Conservation (phyloP, 352 stramenopile species). For the Globisporangium rhizosaccharum region DNA sequence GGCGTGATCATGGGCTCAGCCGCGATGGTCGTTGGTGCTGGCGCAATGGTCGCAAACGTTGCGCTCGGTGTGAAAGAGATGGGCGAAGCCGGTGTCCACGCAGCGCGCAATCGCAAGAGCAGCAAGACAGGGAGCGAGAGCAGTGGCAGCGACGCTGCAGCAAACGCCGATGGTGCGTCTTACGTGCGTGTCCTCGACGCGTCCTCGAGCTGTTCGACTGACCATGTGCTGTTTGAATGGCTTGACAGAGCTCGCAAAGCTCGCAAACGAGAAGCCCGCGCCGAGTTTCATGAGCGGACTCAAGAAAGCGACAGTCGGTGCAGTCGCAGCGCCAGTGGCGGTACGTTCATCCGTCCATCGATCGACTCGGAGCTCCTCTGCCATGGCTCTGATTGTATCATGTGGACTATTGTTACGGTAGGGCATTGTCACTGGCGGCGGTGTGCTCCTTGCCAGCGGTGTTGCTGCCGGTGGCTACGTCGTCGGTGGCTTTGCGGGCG, state of each 20-base stretch:
- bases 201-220: not conserved
- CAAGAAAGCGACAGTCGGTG: slow-evolving; percentile 83
- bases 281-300: slow-evolving; percentile 80
- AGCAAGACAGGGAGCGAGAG: slow-evolving; percentile 46
- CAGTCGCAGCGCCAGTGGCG: slow-evolving; percentile 72
- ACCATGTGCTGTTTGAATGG: not conserved
- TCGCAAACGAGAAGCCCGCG: slow-evolving; percentile 58
- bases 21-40: slow-evolving; percentile 64
- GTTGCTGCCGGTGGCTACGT: slow-evolving; percentile 74
- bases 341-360: slow-evolving; percentile 22
- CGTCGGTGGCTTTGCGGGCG: slow-evolving; percentile 77
- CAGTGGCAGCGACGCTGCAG: slow-evolving; percentile 13
- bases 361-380: not conserved
- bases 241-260: slow-evolving; percentile 6
- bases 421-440: slow-evolving; percentile 70
- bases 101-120: slow-evolving; percentile 51
- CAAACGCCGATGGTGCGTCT: slow-evolving; percentile 14
- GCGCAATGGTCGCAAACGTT: slow-evolving; percentile 79
- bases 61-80: slow-evolving; percentile 85
- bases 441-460: slow-evolving; percentile 69
- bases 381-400: not conserved
- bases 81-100: slow-evolving; percentile 77
- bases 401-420: slow-evolving; percentile 11
- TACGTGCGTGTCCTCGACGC: not conserved
- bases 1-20: slow-evolving; percentile 83